These are phyloP conservation scores for Paramecium primaurelia DNA, from an alignment of 73 alveolate genomes.

Conservation along the genomic window DNA sequence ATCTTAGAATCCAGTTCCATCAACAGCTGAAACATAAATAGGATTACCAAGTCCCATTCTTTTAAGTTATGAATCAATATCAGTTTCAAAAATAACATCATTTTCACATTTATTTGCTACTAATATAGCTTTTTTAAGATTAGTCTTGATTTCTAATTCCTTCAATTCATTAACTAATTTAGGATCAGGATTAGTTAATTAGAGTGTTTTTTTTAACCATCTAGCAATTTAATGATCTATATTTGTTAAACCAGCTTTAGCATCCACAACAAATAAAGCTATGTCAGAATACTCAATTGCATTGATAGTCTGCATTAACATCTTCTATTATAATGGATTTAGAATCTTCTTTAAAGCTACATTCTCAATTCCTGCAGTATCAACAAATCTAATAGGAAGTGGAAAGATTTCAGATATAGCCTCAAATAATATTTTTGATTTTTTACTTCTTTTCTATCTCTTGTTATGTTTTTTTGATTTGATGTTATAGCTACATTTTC, in stretches of 20 bases:
- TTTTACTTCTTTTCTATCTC: slow-evolving; percentile 78
- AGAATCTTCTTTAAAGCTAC: slow-evolving; percentile 25
- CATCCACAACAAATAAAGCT: slow-evolving; percentile 77
- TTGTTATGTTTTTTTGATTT: slow-evolving; percentile 67
- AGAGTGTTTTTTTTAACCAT: slow-evolving; percentile 66
- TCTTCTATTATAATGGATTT: slow-evolving; percentile 55
- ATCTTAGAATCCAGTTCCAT: slow-evolving; percentile 84
- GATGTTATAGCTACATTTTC: slow-evolving; percentile 68
- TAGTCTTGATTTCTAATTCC: slow-evolving; percentile 47
- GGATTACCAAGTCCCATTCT: slow-evolving; percentile 81
- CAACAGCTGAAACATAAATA: slow-evolving; percentile 81
- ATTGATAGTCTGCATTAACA: slow-evolving; percentile 63
- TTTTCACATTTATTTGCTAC: slow-evolving; percentile 77
- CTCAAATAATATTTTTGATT: slow-evolving; percentile 33
- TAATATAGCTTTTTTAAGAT: slow-evolving; percentile 40
- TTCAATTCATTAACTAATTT: slow-evolving; percentile 45
- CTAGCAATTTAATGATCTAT: slow-evolving; percentile 72
- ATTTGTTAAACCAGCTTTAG: slow-evolving; percentile 75
- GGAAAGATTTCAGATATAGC: slow-evolving; percentile 64
- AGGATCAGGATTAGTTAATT: background rate
- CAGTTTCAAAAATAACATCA: slow-evolving; percentile 69
- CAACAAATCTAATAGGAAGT: slow-evolving; percentile 80
- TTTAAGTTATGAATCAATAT: slow-evolving; percentile 67
- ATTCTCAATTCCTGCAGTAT: slow-evolving; percentile 89
- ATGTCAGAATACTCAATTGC: slow-evolving; percentile 78